Percentiles rank a stretch among this genome's conserved stretches.
Conservation (phyloP, 2,329 filamentous ascomycete genomes). For the Didymella pinodella region DNA sequence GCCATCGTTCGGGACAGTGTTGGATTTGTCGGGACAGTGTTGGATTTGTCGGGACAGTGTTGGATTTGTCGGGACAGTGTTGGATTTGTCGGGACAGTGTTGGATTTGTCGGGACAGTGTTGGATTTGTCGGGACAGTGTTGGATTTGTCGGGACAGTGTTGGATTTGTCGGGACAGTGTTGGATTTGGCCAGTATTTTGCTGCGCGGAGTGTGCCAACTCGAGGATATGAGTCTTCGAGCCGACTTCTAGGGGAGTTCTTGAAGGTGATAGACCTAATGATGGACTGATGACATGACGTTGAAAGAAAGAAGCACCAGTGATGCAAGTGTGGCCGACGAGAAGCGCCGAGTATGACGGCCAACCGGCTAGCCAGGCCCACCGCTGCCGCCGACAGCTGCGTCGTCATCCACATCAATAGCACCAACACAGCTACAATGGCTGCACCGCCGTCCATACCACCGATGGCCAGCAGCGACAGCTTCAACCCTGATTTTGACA, state of each 20-base stretch:
- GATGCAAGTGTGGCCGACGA: slow-evolving; percentile 13
- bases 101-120: not conserved
- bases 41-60: not conserved
- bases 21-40: not conserved
- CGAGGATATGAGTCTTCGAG: not conserved
- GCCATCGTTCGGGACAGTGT: not conserved
- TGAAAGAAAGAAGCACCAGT: slow-evolving; percentile 18
- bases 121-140: not conserved
- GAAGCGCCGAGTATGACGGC: slow-evolving; percentile 20
- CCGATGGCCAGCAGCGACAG: slow-evolving; percentile 45
- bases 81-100: not conserved
- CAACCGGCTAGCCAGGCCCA: slow-evolving; percentile 18
- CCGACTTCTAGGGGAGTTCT: not conserved
- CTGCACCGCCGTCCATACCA: slow-evolving; percentile 44
- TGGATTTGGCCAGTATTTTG: not conserved
- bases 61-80: not conserved
- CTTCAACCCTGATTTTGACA: slow-evolving; percentile 43
- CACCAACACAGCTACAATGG: slow-evolving; percentile 34
- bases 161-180: not conserved
- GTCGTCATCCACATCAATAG: slow-evolving; percentile 21
- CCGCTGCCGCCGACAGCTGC: slow-evolving; percentile 17
- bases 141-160: not conserved
- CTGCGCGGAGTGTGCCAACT: not conserved
- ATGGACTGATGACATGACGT: slow-evolving; percentile 16
- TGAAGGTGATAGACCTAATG: not conserved